These are phyloP conservation scores for Exophiala sideris DNA, from an alignment of 2,329 filamentous ascomycete species.

Conservation along the genomic window DNA sequence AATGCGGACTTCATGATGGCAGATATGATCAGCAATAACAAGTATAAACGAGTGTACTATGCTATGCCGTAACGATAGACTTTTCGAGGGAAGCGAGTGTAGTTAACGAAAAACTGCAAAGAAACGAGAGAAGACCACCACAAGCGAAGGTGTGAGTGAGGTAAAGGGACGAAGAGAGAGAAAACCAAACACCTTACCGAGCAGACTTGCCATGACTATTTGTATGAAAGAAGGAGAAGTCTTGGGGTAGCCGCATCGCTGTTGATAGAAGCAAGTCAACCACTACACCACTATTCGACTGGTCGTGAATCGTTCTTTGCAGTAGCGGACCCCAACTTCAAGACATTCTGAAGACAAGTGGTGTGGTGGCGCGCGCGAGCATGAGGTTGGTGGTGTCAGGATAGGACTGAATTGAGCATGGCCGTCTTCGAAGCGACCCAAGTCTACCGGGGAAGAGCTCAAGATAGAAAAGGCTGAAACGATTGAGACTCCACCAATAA, in stretches of 20 bases:
- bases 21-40: conserved; percentile 4
- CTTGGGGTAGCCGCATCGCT: not conserved
- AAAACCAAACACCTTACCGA: not conserved
- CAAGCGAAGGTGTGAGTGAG: conserved; percentile 1
- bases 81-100: not conserved
- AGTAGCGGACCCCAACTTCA: conserved; percentile 11
- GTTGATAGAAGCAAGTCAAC: not conserved
- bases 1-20: conserved; percentile 26
- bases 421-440: conserved; percentile 12
- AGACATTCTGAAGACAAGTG: conserved; percentile 22
- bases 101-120: conserved; percentile 31
- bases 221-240: not conserved
- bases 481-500: not conserved
- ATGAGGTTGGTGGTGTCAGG: conserved; percentile 38
- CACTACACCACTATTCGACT: conserved; percentile 5
- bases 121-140: conserved; percentile 37
- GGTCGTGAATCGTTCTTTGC: not conserved
- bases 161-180: not conserved
- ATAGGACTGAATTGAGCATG: conserved; percentile 30
- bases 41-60: conserved; percentile 11
- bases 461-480: conserved; percentile 20
- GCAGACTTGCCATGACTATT: not conserved
- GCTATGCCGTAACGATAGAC: conserved; percentile 5
- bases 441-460: conserved; percentile 5
- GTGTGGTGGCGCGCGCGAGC: conserved; percentile 14